phyloP scores from a whole-genome alignment of 331 rosid genomes.

The Rhamnella rubrinervis region DNA sequence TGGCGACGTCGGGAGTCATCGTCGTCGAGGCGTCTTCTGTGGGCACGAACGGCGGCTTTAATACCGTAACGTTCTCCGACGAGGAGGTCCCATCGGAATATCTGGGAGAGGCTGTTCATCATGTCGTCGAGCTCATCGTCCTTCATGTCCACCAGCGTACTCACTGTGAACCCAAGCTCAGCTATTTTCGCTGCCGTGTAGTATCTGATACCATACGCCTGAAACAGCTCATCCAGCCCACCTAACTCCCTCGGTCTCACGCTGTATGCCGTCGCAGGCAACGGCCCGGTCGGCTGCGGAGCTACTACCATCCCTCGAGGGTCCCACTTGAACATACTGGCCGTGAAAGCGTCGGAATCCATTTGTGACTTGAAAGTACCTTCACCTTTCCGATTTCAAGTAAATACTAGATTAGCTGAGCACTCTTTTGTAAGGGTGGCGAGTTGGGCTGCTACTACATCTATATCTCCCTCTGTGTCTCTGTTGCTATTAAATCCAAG shows the following conservation, averaged over 20 bases:
- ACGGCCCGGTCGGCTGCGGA: conserved; percentile 3
- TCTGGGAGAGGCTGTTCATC: conserved; percentile 83
- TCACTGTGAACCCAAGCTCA: conserved; percentile 83
- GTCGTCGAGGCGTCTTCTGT: conserved; percentile 66
- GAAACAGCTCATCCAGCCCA: conserved; percentile 74
- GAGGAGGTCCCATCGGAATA: conserved; percentile 78
- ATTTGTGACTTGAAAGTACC: conserved; percentile 15
- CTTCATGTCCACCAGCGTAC: conserved; percentile 70
- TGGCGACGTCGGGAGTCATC: conserved; percentile 52
- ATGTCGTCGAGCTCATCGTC: conserved; percentile 88
- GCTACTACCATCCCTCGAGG: conserved; percentile 47
- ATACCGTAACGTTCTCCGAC: conserved; percentile 88
- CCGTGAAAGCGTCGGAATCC: conserved; percentile 79
- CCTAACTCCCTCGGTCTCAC: conserved; percentile 42
- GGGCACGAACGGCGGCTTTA: conserved; percentile 85
- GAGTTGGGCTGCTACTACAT: conserved; percentile 15
- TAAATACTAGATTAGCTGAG: no score
- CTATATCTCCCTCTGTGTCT: no score
- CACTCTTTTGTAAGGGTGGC: conserved; percentile 9
- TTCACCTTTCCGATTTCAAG: no score
- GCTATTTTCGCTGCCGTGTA: conserved; percentile 83
- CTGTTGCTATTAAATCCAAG: not conserved
- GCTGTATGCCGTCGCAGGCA: not conserved
- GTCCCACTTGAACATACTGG: conserved; percentile 77
- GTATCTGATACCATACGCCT: conserved; percentile 76